Evolutionary conservation across 2,329 filamentous ascomycete species (phyloP), one percentile per base, ranked within the genome.

Genomic region (Trichophyton schoenleinii): DNA sequence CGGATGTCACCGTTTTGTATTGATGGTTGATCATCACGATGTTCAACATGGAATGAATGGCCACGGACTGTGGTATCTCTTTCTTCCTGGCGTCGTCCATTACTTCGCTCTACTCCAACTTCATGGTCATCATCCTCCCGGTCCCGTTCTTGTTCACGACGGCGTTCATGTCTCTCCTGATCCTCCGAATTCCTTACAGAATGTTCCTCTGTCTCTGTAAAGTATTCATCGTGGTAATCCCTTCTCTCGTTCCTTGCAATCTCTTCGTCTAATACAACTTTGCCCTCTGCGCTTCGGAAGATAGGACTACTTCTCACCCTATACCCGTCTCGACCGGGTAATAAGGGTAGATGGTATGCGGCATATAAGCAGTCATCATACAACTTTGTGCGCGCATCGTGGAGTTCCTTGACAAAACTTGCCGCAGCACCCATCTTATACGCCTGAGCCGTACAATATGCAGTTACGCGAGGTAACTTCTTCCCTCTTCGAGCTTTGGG

Each of bases 341-440:
- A 79, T 15, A 99, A 77, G 3, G 94, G 94, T 34, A 96, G 78
- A 71, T 96, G 91, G 73, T 99, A 99, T 57, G 96, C 92, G 28
- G 87, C 89, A 71, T 99, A 99, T 25, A 99, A 79, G 70, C 94
- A 99, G 73, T 99, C 94, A 73, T 99, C 94, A 74, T 99, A 99
- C 3, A 97, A 80, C 75, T 99, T 99, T 13, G 92, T 95, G 75
- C 91, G 87, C 0, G 91, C 92, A 36, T 88, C 86, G 75, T 99
- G 94, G 69, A 87, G 87, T 65, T 89, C 88, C 67, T 88, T 87
- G 64, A 96, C 79, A 71, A 99, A 99, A 38, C 89, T 84, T 13
- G 91, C 90, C n/a, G 91, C 90, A 28, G 86, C 83, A 68, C 88
- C 87, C 76, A 95, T 85, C 76, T 92, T 95, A 77, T 91, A 97